phyloP scores from a whole-genome alignment of 176 grass and related monocot species.

The Alopecurus myosuroides region DNA sequence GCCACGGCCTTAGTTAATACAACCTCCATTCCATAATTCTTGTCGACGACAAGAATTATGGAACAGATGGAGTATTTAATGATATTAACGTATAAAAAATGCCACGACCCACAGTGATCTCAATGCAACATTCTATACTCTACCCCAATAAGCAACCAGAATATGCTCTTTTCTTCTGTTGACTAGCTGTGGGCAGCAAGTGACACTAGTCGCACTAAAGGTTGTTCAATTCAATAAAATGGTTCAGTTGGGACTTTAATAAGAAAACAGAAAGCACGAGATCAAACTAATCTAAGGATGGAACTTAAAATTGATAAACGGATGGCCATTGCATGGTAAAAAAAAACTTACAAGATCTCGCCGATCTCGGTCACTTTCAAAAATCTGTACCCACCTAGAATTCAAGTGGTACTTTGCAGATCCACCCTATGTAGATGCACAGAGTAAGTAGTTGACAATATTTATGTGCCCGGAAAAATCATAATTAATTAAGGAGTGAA shows the following conservation, averaged over 20 bases:
- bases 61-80: no score
- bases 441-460: conserved; percentile 9
- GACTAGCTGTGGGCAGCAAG: background rate
- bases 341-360: conserved; percentile 88
- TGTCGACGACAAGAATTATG: no score
- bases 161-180: background rate
- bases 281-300: conserved; percentile 15
- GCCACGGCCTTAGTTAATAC: background rate
- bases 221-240: background rate
- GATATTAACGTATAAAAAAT: background rate
- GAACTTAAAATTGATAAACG: background rate
- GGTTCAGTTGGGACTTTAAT: background rate
- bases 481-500: conserved; percentile 6
- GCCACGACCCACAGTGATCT: background rate
- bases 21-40: no score
- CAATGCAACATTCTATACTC: background rate
- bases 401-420: conserved; percentile 86
- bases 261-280: background rate
- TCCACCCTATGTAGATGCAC: conserved; percentile 66
- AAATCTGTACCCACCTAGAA: conserved; percentile 87
- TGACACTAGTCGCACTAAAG: background rate
- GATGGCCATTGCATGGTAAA: background rate
- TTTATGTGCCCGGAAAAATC: background rate
- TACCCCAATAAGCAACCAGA: conserved; percentile 12
- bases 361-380: conserved; percentile 95